Evolutionary conservation across 768 basidiomycete species (phyloP), one percentile per base, ranked within the genome.

Genomic region (Tephrocybe sp.): DNA sequence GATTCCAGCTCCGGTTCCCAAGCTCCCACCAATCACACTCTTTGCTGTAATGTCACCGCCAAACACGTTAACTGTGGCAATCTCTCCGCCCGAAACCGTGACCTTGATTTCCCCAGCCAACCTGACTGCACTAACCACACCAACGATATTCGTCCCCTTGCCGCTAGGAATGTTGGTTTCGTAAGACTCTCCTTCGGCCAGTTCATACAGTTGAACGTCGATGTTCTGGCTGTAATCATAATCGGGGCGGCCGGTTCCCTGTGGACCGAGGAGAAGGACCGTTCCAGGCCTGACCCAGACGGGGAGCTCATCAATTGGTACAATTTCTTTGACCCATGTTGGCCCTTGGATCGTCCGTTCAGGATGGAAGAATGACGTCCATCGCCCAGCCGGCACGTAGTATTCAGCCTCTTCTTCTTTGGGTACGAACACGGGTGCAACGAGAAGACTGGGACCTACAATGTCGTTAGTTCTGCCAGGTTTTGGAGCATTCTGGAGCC

Each of bases 211-310:
- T 38, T 75, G 72, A 33, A 83, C 66, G 50, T 83, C 76, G 18
- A 83, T 44, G 21, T 67, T 66, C 55, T 70, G 57, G 49, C 67
- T 65, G 52, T 77, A 82, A 29, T 82, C 77, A 58, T 86, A 86
- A 61, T 86, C 85, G 4, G 85, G 84, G 1, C 75, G 70, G 21
- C 70, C 71, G 18, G 72, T 66, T 22, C 72, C 69, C 25, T 68
- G 58, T 15, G 83, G 78, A 4, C 84, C 83, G n/a, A 86, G 70
- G 45, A 75, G 66, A 16, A 88, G 63, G 16, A 86, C 73, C 13
- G 74, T 77, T 30, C 76, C 78, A 22, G 76, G 75, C 30, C 81
- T 73, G 30, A 87, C 78, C 78, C 79, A 88, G 23, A 88, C 78
- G 13, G 84, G 85, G 31, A 88, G 74, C 48, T 78, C 74, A 57